Percentiles rank a stretch among this genome's conserved stretches.
Conservation (phyloP, 805 yeast genomes). For the Metschnikowia kunwiensis region DNA sequence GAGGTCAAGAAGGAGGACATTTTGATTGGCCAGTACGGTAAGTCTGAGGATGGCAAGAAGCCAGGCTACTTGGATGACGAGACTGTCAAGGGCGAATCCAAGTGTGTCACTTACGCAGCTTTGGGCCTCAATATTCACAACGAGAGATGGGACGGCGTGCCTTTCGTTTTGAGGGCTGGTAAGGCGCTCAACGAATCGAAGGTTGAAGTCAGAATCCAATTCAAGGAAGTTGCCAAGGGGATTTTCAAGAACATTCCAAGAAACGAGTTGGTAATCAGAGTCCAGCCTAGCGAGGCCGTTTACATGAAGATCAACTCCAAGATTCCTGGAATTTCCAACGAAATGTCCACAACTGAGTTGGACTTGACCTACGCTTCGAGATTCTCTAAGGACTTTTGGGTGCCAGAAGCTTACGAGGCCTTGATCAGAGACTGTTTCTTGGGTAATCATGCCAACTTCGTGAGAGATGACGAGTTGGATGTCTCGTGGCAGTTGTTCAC, state of each 20-base stretch:
- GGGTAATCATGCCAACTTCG: constrained; percentile 96
- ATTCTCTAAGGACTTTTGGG: constrained; percentile 79
- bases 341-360: constrained; percentile 81
- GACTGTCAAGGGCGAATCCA: constrained; percentile 76
- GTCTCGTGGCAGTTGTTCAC: constrained; percentile 92
- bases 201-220: constrained; percentile 93
- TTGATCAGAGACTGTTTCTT: constrained; percentile 84
- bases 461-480: constrained; percentile 95
- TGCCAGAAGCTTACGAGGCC: constrained; percentile 97
- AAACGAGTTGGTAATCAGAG: constrained; percentile 89
- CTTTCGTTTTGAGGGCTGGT: constrained; percentile 93
- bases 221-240: constrained; percentile 79
- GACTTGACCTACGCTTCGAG: constrained; percentile 82
- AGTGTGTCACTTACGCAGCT: constrained; percentile 92
- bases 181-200: constrained; percentile 93
- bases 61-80: constrained; percentile 92
- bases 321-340: constrained; percentile 85
- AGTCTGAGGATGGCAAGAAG: constrained; percentile 80
- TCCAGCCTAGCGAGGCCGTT: constrained; percentile 94
- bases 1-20: constrained; percentile 64
- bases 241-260: constrained; percentile 78
- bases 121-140: constrained; percentile 72
- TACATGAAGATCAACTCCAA: constrained; percentile 91
- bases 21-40: constrained; percentile 82
- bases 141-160: constrained; percentile 99